phyloP scores from a whole-genome alignment of 805 yeast species.

The Sugiyamaella boreocaroliniensis region DNA sequence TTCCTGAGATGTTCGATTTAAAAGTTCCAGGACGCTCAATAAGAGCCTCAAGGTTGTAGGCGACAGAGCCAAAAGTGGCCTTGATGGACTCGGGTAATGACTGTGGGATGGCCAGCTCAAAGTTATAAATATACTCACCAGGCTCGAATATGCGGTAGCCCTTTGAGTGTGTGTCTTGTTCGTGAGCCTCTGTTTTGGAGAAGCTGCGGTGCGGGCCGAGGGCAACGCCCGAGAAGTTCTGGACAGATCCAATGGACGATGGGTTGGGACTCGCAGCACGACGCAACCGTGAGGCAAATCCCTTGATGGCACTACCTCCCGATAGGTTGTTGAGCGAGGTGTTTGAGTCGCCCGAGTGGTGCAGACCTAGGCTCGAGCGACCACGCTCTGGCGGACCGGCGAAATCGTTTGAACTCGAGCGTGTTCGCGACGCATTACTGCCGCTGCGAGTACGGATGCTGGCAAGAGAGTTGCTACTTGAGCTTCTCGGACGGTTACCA shows the following conservation, averaged over 20 bases:
- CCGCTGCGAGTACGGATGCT: background rate
- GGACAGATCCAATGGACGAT: conserved; percentile 4
- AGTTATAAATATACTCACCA: conserved; percentile 88
- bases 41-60: conserved; percentile 60
- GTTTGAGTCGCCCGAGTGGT: background rate
- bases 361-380: conserved; percentile 1
- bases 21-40: conserved; percentile 80
- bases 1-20: conserved; percentile 64
- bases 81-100: conserved; percentile 72
- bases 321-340: conserved; percentile 10
- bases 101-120: conserved; percentile 81
- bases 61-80: conserved; percentile 76
- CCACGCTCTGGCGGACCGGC: conserved; percentile 5
- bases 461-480: background rate
- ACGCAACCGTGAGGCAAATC: conserved; percentile 17
- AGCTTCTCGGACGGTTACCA: background rate
- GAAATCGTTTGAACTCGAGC: background rate
- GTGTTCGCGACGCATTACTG: background rate
- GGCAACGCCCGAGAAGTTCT: conserved; percentile 14
- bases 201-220: conserved; percentile 25
- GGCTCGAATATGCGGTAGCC: conserved; percentile 55
- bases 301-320: conserved; percentile 12
- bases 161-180: conserved; percentile 20
- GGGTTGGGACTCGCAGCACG: conserved; percentile 24
- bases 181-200: conserved; percentile 23